Evolutionary conservation across 2,329 filamentous ascomycete species (phyloP).

Genomic region (Aureobasidium lini): DNA sequence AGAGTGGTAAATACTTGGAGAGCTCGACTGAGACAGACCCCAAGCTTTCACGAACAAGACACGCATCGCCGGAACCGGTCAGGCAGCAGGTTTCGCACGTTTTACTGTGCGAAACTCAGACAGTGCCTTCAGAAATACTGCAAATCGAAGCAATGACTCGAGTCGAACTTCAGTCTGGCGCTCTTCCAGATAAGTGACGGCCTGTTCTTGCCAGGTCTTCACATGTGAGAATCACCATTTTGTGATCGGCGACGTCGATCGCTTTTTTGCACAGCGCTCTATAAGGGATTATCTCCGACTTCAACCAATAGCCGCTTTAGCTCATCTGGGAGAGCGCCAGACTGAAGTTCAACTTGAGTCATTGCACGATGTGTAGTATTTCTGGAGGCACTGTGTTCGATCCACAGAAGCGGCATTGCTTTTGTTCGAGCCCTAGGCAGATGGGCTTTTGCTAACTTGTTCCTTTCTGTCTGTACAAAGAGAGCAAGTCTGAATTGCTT

Average conservation of each 20-base stretch:
- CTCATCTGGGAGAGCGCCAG: slow-evolving; percentile 16
- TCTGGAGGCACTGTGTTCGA: slow-evolving; percentile 16
- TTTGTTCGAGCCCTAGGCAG: background rate
- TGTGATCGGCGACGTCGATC: too few relatives aligned
- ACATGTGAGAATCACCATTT: too few relatives aligned
- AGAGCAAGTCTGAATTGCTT: too few relatives aligned
- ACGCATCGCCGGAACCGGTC: background rate
- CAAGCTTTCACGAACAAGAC: background rate
- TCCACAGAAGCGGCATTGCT: slow-evolving; percentile 13
- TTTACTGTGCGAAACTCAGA: background rate
- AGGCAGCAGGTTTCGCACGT: background rate
- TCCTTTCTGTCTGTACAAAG: background rate
- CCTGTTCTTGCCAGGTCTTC: background rate
- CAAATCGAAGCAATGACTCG: background rate
- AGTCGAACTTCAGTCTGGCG: background rate
- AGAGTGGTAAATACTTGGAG: background rate
- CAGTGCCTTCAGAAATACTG: background rate
- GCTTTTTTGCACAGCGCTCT: too few relatives aligned
- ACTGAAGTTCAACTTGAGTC: slow-evolving; percentile 13
- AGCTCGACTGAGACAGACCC: background rate
- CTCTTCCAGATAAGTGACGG: background rate
- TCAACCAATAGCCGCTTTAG: slow-evolving; percentile 9
- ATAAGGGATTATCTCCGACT: too few relatives aligned
- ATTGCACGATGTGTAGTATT: background rate
- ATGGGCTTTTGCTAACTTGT: background rate